These are phyloP conservation scores for Beauveria asiatica DNA, from an alignment of 2,329 filamentous ascomycete species.

Conservation along the genomic window DNA sequence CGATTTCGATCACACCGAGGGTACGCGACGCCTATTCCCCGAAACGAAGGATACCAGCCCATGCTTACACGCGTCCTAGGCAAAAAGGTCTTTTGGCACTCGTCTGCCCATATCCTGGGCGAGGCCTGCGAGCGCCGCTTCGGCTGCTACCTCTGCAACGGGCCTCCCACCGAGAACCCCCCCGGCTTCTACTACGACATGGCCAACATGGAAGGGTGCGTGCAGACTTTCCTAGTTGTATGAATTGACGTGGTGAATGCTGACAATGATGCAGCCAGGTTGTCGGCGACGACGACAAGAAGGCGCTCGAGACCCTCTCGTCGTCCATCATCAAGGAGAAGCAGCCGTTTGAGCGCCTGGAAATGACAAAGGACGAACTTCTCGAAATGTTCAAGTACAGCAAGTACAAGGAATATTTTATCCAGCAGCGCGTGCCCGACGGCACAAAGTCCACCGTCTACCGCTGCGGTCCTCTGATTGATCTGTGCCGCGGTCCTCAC, in stretches of 20 bases:
- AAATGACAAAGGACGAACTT: constrained; percentile 82
- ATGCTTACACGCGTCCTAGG: constrained; percentile 33
- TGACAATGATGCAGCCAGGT: constrained; percentile 46
- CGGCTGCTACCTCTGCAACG: constrained; percentile 87
- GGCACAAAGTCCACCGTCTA: constrained; percentile 92
- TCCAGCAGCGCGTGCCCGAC: constrained; percentile 61
- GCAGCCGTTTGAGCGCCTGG: constrained; percentile 85
- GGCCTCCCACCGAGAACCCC: constrained; percentile 73
- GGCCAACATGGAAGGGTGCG: constrained; percentile 45
- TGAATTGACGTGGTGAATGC: neutral
- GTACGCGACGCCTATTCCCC: constrained; percentile 12
- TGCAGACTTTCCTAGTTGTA: neutral
- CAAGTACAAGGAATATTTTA: constrained; percentile 98
- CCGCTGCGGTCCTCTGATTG: constrained; percentile 85
- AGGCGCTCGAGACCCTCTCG: constrained; percentile 73
- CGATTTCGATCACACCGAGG: constrained; percentile 56
- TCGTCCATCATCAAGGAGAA: constrained; percentile 89
- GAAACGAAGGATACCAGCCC: neutral
- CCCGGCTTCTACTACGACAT: constrained; percentile 95
- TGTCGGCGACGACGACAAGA: constrained; percentile 74
- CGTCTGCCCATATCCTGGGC: constrained; percentile 88
- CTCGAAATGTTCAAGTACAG: constrained; percentile 95
- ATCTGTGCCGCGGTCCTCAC: constrained; percentile 91
- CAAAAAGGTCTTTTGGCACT: constrained; percentile 97
- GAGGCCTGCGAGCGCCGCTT: constrained; percentile 88